Evolutionary conservation across 345 rosid species (phyloP), one percentile per base, ranked within the genome.

Genomic region (Passiflora organensis): DNA sequence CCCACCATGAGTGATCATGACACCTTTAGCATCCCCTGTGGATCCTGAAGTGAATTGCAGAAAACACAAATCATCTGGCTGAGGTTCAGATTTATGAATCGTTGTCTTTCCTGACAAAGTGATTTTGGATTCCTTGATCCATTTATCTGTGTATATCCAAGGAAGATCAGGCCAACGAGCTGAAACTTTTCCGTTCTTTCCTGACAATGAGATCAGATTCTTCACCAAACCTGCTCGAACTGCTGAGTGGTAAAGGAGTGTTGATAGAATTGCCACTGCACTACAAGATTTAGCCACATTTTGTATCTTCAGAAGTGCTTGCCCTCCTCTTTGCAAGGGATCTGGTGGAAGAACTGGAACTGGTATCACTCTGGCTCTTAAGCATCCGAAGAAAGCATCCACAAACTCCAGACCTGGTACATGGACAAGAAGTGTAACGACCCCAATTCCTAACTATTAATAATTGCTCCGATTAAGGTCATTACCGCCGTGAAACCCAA

Each of bases 261-360:
- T 84, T 44, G 91, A 81, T 43, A 81, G 39, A 53, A 84, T 81
- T 2, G 84, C 91, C 62, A 73, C 75, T 23, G 83, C 81, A 51
- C 61, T 60, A 34, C 78, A 68, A 47, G 78, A 76, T 63, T 81
- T 79, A 9, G 81, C 78, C 53, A 84, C 73, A 72, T 81, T 84
- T 67, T 77, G 82, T 18, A 79, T 81, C 67, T 84, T 84, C 63
- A 75, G 16, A 48, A 84, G 84, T 28, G 86, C 84, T 63, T 84
- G 86, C 13, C 91, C 84, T n/a, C 91, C 82, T 67, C 81, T 79
- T 64, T 84, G 86, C 24, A 73, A 25, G 9, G 84, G 91, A 63
- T 84, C 86, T 4, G 91, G 91, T 20, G 86, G 91, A 58, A 77
- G 84, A 34, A 79, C 91, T 13, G 91, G 91, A 32, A 84, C 84